Conservation (phyloP, 2,329 filamentous ascomycete species). For the Penicillium occitanis region DNA sequence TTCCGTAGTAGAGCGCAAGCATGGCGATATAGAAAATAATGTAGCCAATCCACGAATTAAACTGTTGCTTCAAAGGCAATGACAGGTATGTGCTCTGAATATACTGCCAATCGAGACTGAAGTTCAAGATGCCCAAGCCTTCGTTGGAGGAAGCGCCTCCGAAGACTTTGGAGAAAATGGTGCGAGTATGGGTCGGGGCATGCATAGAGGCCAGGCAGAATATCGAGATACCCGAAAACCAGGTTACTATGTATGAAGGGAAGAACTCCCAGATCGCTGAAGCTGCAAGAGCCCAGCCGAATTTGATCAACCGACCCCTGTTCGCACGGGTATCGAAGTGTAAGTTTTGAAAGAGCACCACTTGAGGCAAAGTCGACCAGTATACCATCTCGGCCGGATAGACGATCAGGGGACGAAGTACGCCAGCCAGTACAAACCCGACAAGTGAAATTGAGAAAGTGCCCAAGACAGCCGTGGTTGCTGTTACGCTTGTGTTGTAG, state of each 20-base stretch:
- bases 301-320: slow-evolving; percentile 31
- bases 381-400: slow-evolving; percentile 38
- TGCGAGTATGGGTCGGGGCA: slow-evolving; percentile 18
- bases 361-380: slow-evolving; percentile 34
- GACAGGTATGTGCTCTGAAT: slow-evolving; percentile 23
- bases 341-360: slow-evolving; percentile 37
- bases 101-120: slow-evolving; percentile 31
- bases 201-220: slow-evolving; percentile 23
- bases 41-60: slow-evolving; percentile 27
- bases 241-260: slow-evolving; percentile 30
- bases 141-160: slow-evolving; percentile 30
- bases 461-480: slow-evolving; percentile 30
- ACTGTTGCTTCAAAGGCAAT: slow-evolving; percentile 25
- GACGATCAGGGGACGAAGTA: slow-evolving; percentile 33
- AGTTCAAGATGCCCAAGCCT: slow-evolving; percentile 28
- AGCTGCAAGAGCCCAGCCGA: slow-evolving; percentile 32
- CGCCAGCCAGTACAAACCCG: slow-evolving; percentile 33
- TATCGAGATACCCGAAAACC: slow-evolving; percentile 28
- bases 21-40: slow-evolving; percentile 26
- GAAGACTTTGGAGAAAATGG: slow-evolving; percentile 26
- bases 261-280: slow-evolving; percentile 28
- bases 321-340: slow-evolving; percentile 34
- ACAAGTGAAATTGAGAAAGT: slow-evolving; percentile 33
- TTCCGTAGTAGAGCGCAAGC: slow-evolving; percentile 29
- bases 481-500: slow-evolving; percentile 26